phyloP scores from a whole-genome alignment of 306 rosid genomes.

The Trifolium pratense region DNA sequence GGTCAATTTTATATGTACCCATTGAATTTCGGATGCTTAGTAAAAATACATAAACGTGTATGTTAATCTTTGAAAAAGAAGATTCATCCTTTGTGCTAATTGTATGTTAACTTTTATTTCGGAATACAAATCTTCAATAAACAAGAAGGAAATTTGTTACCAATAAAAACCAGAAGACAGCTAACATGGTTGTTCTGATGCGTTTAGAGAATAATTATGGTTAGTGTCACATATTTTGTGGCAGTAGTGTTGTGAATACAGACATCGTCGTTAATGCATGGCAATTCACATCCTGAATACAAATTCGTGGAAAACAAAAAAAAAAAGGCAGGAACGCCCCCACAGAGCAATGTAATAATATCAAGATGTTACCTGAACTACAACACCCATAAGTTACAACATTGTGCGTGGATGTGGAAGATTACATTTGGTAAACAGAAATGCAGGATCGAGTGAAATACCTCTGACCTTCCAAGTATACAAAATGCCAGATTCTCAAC shows the following conservation, averaged over 20 bases:
- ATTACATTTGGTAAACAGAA: slow-evolving; percentile 20
- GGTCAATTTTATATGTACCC: background rate
- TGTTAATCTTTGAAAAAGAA: background rate
- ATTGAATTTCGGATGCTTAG: background rate
- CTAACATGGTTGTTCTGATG: background rate
- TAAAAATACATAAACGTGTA: background rate
- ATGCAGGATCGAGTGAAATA: slow-evolving; percentile 24
- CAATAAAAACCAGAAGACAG: background rate
- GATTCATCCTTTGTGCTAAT: background rate
- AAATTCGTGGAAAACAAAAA: background rate
- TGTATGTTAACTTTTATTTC: background rate
- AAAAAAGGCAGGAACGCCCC: background rate
- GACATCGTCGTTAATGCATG: background rate
- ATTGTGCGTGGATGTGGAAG: slow-evolving; percentile 31
- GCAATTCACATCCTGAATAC: slow-evolving; percentile 14
- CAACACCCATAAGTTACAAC: slow-evolving; percentile 34
- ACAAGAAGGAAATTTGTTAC: background rate
- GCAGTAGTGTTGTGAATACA: background rate
- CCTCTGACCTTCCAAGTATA: slow-evolving; percentile 13
- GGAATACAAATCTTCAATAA: background rate
- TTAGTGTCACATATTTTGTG: background rate
- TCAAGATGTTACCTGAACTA: slow-evolving; percentile 26
- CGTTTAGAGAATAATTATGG: background rate
- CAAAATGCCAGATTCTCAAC: too few species aligned
- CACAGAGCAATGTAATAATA: slow-evolving; percentile 5